Conservation (phyloP, 345 rosid species). For the Citrus mangshanensis region DNA sequence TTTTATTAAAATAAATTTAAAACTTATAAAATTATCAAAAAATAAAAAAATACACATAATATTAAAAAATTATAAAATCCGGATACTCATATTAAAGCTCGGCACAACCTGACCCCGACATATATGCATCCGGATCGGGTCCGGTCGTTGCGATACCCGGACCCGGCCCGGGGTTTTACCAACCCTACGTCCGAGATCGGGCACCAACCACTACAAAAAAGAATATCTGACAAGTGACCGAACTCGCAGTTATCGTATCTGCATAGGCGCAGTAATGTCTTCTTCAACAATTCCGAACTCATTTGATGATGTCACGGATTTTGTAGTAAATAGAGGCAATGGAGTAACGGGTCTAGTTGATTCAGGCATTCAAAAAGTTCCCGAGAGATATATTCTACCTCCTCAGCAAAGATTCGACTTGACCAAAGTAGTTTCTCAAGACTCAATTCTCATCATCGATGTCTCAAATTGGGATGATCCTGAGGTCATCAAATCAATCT, state of each 20-base stretch:
- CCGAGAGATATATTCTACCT: constrained; percentile 16
- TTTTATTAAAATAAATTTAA: too few species aligned
- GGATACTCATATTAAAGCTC: too few species aligned
- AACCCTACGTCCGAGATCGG: too few species aligned
- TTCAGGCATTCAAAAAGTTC: constrained; percentile 16
- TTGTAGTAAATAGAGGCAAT: constrained; percentile 23
- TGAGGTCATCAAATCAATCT: constrained; percentile 11
- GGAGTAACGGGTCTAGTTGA: constrained; percentile 28
- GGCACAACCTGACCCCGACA: accelerated
- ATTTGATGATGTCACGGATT: background rate
- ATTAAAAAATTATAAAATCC: too few species aligned
- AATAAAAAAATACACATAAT: too few species aligned
- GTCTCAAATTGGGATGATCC: constrained; percentile 10
- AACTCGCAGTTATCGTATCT: background rate
- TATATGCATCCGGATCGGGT: too few species aligned
- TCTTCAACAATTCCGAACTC: background rate
- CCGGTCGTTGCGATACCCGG: too few species aligned
- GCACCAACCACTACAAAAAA: too few species aligned
- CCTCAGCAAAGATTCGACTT: constrained; percentile 4
- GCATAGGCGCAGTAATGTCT: background rate
- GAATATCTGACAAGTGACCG: background rate
- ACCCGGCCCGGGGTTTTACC: too few species aligned
- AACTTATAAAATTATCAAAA: too few species aligned
- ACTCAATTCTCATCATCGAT: constrained; percentile 18
- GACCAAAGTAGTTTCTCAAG: background rate